A percentile compares a stretch with the other conserved stretches of the same genome.
Conservation (phyloP, 495 filamentous ascomycete species). For the Arthonia radiata region DNA sequence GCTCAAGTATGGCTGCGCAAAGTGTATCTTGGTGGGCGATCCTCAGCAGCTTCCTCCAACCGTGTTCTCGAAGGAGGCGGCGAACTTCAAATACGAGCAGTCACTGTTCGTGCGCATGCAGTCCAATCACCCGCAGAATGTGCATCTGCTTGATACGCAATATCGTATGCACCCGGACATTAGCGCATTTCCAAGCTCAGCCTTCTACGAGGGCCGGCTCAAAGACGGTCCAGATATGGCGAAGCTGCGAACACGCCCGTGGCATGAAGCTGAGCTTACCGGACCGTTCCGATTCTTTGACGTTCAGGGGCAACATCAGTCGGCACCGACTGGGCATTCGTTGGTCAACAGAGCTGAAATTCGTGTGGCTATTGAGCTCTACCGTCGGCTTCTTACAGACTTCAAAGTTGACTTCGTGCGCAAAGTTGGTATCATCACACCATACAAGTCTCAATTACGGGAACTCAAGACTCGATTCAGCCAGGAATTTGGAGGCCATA, state of each 20-base stretch:
- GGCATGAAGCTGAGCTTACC: constrained; percentile 61
- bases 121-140: constrained; percentile 58
- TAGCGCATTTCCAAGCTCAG: constrained; percentile 60
- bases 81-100: constrained; percentile 85
- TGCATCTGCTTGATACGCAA: constrained; percentile 88
- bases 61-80: constrained; percentile 78
- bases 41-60: constrained; percentile 93
- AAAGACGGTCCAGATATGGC: constrained; percentile 69
- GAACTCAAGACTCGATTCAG: constrained; percentile 51
- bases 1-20: constrained; percentile 88
- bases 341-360: constrained; percentile 75
- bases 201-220: constrained; percentile 77
- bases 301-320: constrained; percentile 65
- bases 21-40: constrained; percentile 93
- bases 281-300: constrained; percentile 96
- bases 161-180: constrained; percentile 99
- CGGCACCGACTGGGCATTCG: constrained; percentile 55
- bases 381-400: constrained; percentile 48
- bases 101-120: constrained; percentile 98
- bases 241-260: constrained; percentile 43
- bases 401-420: constrained; percentile 44
- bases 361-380: constrained; percentile 61
- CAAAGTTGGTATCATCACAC: constrained; percentile 89
- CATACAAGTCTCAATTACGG: constrained; percentile 80
- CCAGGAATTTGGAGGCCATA: constrained; percentile 41